Base-by-base conservation (phyloP, 331 rosid species). In the Malus hybrid region DNA sequence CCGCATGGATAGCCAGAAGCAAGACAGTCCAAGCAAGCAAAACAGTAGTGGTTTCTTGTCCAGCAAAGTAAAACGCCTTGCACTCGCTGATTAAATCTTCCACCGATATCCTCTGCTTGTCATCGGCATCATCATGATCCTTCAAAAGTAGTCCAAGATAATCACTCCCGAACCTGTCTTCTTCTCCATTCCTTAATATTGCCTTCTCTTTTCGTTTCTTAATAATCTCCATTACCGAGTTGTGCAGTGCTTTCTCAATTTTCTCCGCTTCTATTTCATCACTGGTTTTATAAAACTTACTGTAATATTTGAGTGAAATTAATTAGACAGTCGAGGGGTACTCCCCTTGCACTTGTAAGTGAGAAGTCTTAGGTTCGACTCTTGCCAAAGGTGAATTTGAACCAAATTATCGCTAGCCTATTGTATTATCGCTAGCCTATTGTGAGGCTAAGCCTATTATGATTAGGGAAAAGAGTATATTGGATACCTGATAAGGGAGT, bases 1-100 rank as follows among this genome's bases (percentile, higher is more conserved):
- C 79, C 3, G 27, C 18, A n/a, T 78, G 80, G 28, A 70, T 7
- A 24, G 80, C 74, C n/a, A 79, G 54, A 28, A 82, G 77, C 56
- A 78, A 61, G n/a, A 78, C 65, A 57, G 78, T 75, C 86, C 86
- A 82, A 14, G 59, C 67, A 48, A 82, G 83, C 62, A 79, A 56
- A 19, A 32, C 27, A 11, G n/a, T 75, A 6, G 79, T 27, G 48
- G 79, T 79, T 50, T 83, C 86, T 52, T 83, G 86, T 48, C 83
- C 83, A 4, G 60, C 80, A 69, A 83, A 13, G 31, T 70, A 79
- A 48, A 83, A 83, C 4, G 83, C 76, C 74, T 79, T 83, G 74
- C 86, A 83, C 63, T 83, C 86, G 48, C 71, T 80, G 29, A 75
- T 55, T 65, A 83, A 19, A 24, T 75, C 78, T 4, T 75, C 54